phyloP scores from a whole-genome alignment of 2,329 filamentous ascomycete genomes.

The Triangularia verruculosa region DNA sequence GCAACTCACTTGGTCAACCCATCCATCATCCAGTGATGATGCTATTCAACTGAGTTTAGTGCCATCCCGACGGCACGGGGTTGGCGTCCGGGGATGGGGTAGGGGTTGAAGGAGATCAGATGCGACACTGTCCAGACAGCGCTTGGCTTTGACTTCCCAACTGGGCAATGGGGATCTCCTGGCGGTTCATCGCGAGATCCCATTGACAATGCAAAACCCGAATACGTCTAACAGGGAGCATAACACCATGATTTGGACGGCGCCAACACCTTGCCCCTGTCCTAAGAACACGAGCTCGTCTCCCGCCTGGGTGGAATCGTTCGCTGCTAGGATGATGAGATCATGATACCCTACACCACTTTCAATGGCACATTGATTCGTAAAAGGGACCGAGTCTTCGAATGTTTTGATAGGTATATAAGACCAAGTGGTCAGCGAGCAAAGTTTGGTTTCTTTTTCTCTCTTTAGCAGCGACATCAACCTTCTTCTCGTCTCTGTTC shows the following conservation, averaged over 20 bases:
- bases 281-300: neutral
- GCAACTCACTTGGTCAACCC: neutral
- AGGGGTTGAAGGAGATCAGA: constrained; percentile 17
- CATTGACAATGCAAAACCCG: neutral
- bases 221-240: neutral
- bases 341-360: neutral
- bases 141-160: constrained; percentile 12
- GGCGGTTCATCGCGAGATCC: constrained; percentile 2
- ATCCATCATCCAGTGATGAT: neutral
- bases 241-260: neutral
- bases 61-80: neutral
- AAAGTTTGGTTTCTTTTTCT: constrained; percentile 1
- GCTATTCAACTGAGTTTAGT: neutral
- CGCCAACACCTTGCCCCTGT: neutral
- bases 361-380: neutral
- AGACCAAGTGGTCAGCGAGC: constrained; percentile 6
- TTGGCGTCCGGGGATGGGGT: neutral
- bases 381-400: neutral
- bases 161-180: neutral
- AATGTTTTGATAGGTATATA: constrained; percentile 1
- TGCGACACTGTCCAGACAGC: constrained; percentile 21
- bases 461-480: constrained; percentile 5
- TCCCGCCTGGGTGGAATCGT: constrained; percentile 1
- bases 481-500: constrained; percentile 6
- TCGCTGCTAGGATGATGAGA: neutral